Evolutionary conservation across 345 rosid species (phyloP).

Genomic region (Populus simonii): DNA sequence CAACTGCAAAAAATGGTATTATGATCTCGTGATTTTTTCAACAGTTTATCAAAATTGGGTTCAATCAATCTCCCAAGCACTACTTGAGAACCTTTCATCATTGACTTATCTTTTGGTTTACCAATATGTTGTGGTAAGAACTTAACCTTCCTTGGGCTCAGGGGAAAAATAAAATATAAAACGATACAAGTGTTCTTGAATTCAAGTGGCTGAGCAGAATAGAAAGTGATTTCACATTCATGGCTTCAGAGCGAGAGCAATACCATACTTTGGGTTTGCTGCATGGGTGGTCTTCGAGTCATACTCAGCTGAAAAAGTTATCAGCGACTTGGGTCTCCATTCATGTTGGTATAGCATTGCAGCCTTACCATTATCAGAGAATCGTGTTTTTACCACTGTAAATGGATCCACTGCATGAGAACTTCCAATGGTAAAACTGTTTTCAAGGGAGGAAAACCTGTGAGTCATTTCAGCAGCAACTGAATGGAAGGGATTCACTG

Average conservation of each 20-base stretch:
- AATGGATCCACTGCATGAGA: conserved; percentile 51
- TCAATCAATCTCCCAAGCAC: conserved; percentile 19
- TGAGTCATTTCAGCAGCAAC: conserved; percentile 80
- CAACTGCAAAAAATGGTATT: neutral
- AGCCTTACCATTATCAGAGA: conserved; percentile 57
- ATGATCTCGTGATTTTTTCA: neutral
- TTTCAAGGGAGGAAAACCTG: conserved; percentile 51
- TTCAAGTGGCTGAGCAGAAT: conserved; percentile 8
- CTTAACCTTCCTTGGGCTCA: conserved; percentile 8
- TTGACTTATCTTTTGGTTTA: conserved; percentile 9
- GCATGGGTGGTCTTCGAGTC: conserved; percentile 54
- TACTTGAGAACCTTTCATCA: conserved; percentile 7
- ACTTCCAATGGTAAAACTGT: conserved; percentile 62
- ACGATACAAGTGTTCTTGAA: neutral
- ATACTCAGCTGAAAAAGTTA: conserved; percentile 66
- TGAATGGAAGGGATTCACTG: conserved; percentile 47
- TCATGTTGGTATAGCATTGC: conserved; percentile 62
- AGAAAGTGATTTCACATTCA: conserved; percentile 20
- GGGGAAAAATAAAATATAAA: conserved; percentile 15
- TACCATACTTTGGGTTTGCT: conserved; percentile 59
- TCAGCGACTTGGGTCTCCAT: conserved; percentile 75
- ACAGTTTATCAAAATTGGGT: conserved; percentile 36
- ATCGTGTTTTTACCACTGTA: conserved; percentile 55
- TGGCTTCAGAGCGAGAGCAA: conserved; percentile 74
- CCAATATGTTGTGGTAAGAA: conserved; percentile 13